Evolutionary conservation across 2,329 filamentous ascomycete species (phyloP), one percentile per base, ranked within the genome.

Genomic region (Epichloe scottii): DNA sequence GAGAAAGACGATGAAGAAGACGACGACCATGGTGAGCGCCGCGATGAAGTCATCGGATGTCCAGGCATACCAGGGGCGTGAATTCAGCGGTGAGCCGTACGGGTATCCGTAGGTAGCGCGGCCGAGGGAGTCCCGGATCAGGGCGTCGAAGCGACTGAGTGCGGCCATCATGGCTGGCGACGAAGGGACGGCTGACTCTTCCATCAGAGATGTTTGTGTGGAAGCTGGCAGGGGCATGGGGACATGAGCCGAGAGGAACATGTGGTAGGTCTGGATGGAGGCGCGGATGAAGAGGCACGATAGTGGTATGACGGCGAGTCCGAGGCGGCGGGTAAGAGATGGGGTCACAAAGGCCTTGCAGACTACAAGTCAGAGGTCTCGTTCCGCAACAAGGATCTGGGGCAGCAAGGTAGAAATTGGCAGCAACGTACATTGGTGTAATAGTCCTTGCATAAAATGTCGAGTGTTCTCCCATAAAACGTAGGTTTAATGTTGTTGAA

Each of bases 401-500:
- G 26, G 45, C n/a, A 44, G 10, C 10, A 10, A 7, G 19, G 1
- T 10, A 33, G 43, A n/a, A 43, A 42, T 6, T 6, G 7, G 26
- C 12, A 37, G 19, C 30, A 3, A 65, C 81, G 68, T 63, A 86
- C 85, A 63, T 96, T 91, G 1, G 89, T 91, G 64, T 98, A 98
- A 68, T 98, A 98, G 66, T 98, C 93, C 66, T 97, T 97, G 57
- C 89, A 90, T 7, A 98, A 72, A 4, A 98, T 87, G 62, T 98
- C 94, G 15, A 97, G 77, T 63, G 93, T 95, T 23, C 89, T 82
- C 49, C 82, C 79, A 66, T 98, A 98, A 51, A 98, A 86, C 6
- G 79, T 81, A 3, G 93, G 93, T 56, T 93, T 91, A 58, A 90
- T 89, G 60, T 95, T 95, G 74, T 98, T 98, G 72, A 98, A 98